Evolutionary conservation across 108 stramenopile species (phyloP), one percentile per base, ranked within the genome.

Genomic region (Chaetoceros tenuissimus): DNA sequence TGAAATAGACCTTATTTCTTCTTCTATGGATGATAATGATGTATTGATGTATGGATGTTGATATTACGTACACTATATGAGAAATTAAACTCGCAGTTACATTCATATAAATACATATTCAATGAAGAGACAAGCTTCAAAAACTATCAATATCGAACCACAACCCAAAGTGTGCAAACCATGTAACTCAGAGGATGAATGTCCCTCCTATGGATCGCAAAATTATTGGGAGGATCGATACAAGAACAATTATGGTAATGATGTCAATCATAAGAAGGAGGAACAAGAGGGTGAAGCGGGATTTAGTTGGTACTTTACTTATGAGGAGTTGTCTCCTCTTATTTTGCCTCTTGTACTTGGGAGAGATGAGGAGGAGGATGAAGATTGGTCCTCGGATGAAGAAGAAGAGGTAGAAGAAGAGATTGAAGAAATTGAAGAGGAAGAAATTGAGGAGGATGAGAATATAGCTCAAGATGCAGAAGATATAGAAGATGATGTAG

Each of bases 301-400:
- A 28, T 84, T 87, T 58, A 67, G 72, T 19, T 92, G 90, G 90
- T 92, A 92, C 58, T 92, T 92, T 59, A 78, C 67, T 7, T 87
- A 83, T 30, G 69, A 80, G 21, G 90, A 92, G 24, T 63, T 92
- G 57, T 28, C 66, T 25, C 90, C 90, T 22, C 45, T 92, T 8
- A 63, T 92, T 2, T 45, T 92, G 26, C 81, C 85, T 0, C 53
- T 92, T 24, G 64, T 91, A 63, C 29, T 87, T 18, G 89, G 85
- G n/a, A 64, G 45, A 31, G 65, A 67, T 28, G 59, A 79, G 43
- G 67, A 62, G 0, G 72, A 73, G 31, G 58, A 8, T 2, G 51
- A 67, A 0, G 53, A 51, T 27, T 70, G n/a, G 7, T 31, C 19
- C 21, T 46, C 66, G 57, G 19, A 54, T 59, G 51, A 57, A 53